A percentile compares a stretch with the other conserved stretches of the same genome.
These are phyloP conservation scores for Oxytropis ochrocephala DNA, from an alignment of 306 rosid genomes.

Conservation along the genomic window DNA sequence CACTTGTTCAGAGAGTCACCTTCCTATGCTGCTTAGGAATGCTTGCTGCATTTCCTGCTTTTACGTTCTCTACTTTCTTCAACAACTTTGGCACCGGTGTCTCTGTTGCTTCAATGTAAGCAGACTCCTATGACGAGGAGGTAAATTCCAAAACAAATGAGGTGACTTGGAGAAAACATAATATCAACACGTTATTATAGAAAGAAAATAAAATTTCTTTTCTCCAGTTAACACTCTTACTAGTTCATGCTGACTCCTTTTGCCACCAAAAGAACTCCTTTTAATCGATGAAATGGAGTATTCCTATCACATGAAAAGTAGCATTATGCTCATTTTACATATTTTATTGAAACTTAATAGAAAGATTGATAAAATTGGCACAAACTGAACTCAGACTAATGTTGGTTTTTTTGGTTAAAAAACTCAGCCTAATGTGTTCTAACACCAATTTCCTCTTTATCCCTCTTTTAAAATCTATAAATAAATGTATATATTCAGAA, in stretches of 20 bases:
- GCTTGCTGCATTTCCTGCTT: slow-evolving; percentile 55
- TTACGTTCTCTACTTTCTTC: slow-evolving; percentile 60
- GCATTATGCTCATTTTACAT: background rate
- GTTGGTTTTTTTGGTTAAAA: no score
- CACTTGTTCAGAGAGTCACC: slow-evolving; percentile 33
- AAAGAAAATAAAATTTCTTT: slow-evolving; percentile 13
- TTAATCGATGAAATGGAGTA: slow-evolving; percentile 67
- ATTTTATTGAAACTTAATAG: background rate
- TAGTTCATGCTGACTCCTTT: slow-evolving; percentile 45
- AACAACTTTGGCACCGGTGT: slow-evolving; percentile 74
- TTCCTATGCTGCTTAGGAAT: slow-evolving; percentile 81
- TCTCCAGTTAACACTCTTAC: slow-evolving; percentile 34
- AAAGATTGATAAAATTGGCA: slow-evolving; percentile 2
- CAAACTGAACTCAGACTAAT: background rate
- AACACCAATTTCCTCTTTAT: background rate
- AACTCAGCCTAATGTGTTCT: background rate
- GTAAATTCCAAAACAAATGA: slow-evolving; percentile 16
- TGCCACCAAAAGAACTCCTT: slow-evolving; percentile 47
- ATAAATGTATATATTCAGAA: no score
- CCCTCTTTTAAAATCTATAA: no score
- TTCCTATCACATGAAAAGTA: slow-evolving; percentile 41
- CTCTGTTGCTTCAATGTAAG: slow-evolving; percentile 48
- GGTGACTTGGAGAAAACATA: slow-evolving; percentile 5
- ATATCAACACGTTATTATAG: slow-evolving; percentile 18
- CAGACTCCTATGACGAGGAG: slow-evolving; percentile 49